Conservation (phyloP, 495 filamentous ascomycete genomes). For the Astrothelium subdiscretum region DNA sequence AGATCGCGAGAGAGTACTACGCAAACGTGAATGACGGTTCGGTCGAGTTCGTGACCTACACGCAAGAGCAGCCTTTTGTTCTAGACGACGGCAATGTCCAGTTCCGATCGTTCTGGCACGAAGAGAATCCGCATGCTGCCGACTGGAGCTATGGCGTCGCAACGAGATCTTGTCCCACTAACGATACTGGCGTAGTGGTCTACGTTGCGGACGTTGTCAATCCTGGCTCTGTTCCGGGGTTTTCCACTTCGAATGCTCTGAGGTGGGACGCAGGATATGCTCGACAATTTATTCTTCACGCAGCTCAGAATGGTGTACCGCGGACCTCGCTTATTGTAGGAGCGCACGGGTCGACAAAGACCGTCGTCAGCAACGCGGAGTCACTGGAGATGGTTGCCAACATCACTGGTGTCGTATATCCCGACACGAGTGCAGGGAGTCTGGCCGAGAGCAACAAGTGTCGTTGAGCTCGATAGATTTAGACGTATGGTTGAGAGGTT, state of each 20-base stretch:
- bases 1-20: slow-evolving; percentile 9
- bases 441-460: neutral
- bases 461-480: too few species aligned
- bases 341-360: neutral
- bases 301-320: neutral
- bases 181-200: neutral
- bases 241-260: neutral
- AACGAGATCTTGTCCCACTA: neutral
- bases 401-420: neutral
- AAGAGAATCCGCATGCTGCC: slow-evolving; percentile 8
- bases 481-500: too few species aligned
- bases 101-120: slow-evolving; percentile 10
- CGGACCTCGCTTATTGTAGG: neutral
- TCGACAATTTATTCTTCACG: neutral
- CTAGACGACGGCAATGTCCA: slow-evolving; percentile 8
- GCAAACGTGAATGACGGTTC: slow-evolving; percentile 7
- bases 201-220: neutral
- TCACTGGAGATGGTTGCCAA: neutral
- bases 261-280: neutral
- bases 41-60: slow-evolving; percentile 10
- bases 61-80: slow-evolving; percentile 7
- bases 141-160: slow-evolving; percentile 11
- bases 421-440: neutral
- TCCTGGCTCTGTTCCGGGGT: neutral
- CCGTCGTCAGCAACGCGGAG: neutral